Conservation (phyloP, 352 stramenopile species). For the Phytophthora syringae region DNA sequence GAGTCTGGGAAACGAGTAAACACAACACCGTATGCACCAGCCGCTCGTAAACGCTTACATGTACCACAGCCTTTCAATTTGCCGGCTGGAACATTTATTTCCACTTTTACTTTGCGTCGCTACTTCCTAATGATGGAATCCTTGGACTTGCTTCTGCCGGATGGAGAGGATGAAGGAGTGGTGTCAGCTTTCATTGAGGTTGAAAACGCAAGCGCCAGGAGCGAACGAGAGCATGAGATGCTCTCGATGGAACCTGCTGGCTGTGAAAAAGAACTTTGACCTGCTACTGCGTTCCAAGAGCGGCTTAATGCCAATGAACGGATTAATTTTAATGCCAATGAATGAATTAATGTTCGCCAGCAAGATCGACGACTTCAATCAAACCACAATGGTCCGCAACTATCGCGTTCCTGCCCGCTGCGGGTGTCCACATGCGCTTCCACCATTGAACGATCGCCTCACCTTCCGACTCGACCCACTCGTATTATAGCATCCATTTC, state of each 20-base stretch:
- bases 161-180: neutral
- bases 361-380: conserved; percentile 1
- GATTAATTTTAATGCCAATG: no score
- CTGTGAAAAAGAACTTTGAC: conserved; percentile 27
- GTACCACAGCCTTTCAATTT: no score
- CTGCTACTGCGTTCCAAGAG: conserved; percentile 10
- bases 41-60: no score
- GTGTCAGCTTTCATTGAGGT: neutral
- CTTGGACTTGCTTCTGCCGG: conserved; percentile 4
- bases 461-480: neutral
- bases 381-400: conserved; percentile 10
- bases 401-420: conserved; percentile 11
- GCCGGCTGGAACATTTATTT: no score
- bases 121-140: neutral
- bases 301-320: conserved; percentile 2
- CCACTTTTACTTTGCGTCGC: neutral
- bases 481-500: conserved; percentile 9
- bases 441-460: conserved; percentile 20
- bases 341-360: conserved; percentile 22
- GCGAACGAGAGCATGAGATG: neutral
- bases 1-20: no score
- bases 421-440: conserved; percentile 16
- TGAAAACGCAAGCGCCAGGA: neutral
- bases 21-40: no score
- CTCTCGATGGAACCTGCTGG: conserved; percentile 2